phyloP scores from a whole-genome alignment of 805 yeast genomes.

The Scheffersomyces ergatensis region DNA sequence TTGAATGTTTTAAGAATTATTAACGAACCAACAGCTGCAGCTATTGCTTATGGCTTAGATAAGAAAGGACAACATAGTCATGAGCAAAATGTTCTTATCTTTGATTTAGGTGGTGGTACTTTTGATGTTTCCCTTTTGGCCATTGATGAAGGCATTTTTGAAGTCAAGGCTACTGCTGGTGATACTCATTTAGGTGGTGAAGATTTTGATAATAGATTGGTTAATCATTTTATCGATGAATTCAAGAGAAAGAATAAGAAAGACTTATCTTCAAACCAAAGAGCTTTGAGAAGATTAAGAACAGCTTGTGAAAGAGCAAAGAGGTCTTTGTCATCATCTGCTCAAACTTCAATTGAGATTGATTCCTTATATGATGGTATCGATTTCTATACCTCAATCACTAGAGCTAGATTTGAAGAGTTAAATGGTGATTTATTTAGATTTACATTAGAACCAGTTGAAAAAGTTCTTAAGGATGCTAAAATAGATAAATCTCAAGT shows the following conservation, averaged over 20 bases:
- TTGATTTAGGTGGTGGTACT: conserved; percentile 51
- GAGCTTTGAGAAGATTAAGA: conserved; percentile 97
- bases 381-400: conserved; percentile 92
- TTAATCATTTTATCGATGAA: conserved; percentile 88
- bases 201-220: conserved; percentile 96
- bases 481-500: conserved; percentile 86
- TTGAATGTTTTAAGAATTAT: conserved; percentile 87
- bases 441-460: conserved; percentile 91
- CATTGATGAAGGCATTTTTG: conserved; percentile 48
- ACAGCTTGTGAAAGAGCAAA: conserved; percentile 99
- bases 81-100: conserved; percentile 32
- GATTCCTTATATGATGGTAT: conserved; percentile 93
- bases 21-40: conserved; percentile 83
- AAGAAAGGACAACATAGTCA: conserved; percentile 20
- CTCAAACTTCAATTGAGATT: conserved; percentile 92
- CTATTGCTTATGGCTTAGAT: conserved; percentile 52
- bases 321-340: conserved; percentile 95
- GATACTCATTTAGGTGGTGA: conserved; percentile 80
- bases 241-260: conserved; percentile 98
- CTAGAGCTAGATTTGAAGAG: conserved; percentile 98
- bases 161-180: conserved; percentile 50
- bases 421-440: conserved; percentile 91
- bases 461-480: conserved; percentile 88
- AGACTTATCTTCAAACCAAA: conserved; percentile 88
- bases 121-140: conserved; percentile 46